Base-by-base conservation (phyloP, 495 filamentous ascomycete species). In the Podospora anserina region DNA sequence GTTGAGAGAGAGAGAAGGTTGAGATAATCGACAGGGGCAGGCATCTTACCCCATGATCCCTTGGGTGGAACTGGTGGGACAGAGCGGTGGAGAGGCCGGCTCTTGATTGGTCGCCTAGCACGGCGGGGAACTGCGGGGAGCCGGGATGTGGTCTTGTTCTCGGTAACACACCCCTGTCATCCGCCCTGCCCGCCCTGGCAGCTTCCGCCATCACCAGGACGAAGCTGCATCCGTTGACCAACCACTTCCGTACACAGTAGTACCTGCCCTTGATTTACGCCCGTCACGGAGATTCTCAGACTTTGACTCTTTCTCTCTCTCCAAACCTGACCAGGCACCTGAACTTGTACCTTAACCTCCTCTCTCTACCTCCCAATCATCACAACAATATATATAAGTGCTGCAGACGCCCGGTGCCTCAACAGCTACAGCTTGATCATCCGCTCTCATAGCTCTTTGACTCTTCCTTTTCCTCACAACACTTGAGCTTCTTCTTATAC, bases 141-240 rank as follows among this genome's bases (percentile, higher is more conserved):
- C 23, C 66, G 39, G 23, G 20, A 23, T 23, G 28, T 27, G n/a
- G 49, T 49, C 44, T 49, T 62, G 39, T 56, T 67, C 39, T 19
- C 7, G 27, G 49, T 56, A 9, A 2, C 20, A 65, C 44, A 68
- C 34, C 67, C 67, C 55, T 68, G 67, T 65, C 67, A 61, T 20
- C 67, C 23, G n/a, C n/a, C n/a, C 23, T 58, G n/a, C 55, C 55
- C 55, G 34, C 56, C 61, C 55, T 65, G 66, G 66, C 53, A 60
- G 30, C 20, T 30, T 20, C 63, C 58, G 57, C 34, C 63, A 58
- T 60, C 68, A 66, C 59, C 44, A 59, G 63, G 55, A 26, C 30
- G 63, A 63, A 55, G 68, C 58, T 66, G 64, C 68, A 59, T 66
- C 59, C 54, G 32, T 63, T 54, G 23, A 56, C 68, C 68, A 70